phyloP scores from a whole-genome alignment of 208 protist genomes.

The Trypanosoma lewisi region DNA sequence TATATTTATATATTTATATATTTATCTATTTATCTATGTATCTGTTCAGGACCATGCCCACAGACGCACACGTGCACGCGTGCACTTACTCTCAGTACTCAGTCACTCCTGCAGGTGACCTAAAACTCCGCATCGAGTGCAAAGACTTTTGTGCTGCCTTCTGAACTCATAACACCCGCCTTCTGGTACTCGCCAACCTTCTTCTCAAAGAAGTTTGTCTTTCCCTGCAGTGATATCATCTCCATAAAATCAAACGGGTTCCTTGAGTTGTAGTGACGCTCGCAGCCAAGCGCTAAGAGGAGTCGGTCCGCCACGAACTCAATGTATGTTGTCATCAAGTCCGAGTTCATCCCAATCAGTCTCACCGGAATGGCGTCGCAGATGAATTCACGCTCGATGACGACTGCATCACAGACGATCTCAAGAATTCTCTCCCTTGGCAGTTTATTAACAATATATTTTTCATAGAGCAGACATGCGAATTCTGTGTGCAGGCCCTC shows the following conservation, averaged over 20 bases:
- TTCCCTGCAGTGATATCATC: conserved; percentile 98
- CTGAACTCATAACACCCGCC: conserved; percentile 93
- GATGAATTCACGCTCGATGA: conserved; percentile 97
- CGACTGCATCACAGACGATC: conserved; percentile 95
- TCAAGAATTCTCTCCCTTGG: conserved; percentile 62
- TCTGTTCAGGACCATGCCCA: neutral
- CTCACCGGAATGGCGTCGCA: conserved; percentile 96
- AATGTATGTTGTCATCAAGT: conserved; percentile 99
- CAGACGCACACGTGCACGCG: too few relatives aligned
- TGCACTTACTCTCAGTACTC: too few relatives aligned
- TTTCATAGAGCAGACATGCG: conserved; percentile 96
- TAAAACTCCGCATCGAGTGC: conserved; percentile 91
- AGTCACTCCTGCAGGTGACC: too few relatives aligned
- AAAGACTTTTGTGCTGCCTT: conserved; percentile 82
- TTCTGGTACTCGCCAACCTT: conserved; percentile 99
- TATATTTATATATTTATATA: neutral
- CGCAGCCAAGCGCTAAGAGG: conserved; percentile 92
- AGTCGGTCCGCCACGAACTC: conserved; percentile 99
- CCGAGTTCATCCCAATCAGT: conserved; percentile 99
- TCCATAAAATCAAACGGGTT: conserved; percentile 99
- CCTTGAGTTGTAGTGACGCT: conserved; percentile 94
- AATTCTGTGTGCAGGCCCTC: conserved; percentile 99
- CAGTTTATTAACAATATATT: conserved; percentile 93
- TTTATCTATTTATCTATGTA: neutral
- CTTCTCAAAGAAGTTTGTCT: conserved; percentile 99